Evolutionary conservation across 2,329 filamentous ascomycete genomes (phyloP), one percentile per base, ranked within the genome.

Genomic region (Blastomyces parvus): DNA sequence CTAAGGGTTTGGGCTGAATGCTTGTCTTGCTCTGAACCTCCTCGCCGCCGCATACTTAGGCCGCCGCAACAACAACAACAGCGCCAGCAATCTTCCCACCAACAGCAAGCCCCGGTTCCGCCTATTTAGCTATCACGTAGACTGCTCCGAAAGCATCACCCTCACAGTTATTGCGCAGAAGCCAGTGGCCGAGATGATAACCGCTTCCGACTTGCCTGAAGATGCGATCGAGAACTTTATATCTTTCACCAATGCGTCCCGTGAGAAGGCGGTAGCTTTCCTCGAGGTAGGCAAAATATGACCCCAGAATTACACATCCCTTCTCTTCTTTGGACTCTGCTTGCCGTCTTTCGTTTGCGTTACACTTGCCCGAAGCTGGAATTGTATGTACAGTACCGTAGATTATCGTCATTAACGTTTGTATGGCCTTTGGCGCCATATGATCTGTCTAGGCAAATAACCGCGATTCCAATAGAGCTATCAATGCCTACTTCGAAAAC

Each of bases 401-500:
- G 13, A 4, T 22, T 19, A 50, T 55, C 27, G 42, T 59, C 22
- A 36, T 56, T 42, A 58, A 56, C 61, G 17, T 22, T 22, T 33
- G n/a, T 36, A 30, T 33, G 36, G 27, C 30, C 7, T 17, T 7
- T 13, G 36, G 7, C 55, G 3, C 22, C 8, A 36, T 48, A 11
- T 59, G n/a, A 40, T 57, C n/a, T n/a, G n/a, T 64, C 9, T 61
- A 80, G 79, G 77, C 76, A 61, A 75, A 79, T 65, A 74, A 79
- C 61, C 73, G 76, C 58, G 75, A 80, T 65, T 72, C 76, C 1
- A 74, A 78, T 50, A 76, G 75, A 68, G 78, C 79, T 40, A 74
- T 79, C 65, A 80, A 81, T 69, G 78, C 78, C 25, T 80, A 77
- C 66, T 79, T 78, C 42, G 78, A 81, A 69, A 76, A 79, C 66